A percentile compares a stretch with the other conserved stretches of the same genome.
These are phyloP conservation scores for Diversispora eburnea DNA, from an alignment of 192 early-diverging fungal species.

Conservation along the genomic window DNA sequence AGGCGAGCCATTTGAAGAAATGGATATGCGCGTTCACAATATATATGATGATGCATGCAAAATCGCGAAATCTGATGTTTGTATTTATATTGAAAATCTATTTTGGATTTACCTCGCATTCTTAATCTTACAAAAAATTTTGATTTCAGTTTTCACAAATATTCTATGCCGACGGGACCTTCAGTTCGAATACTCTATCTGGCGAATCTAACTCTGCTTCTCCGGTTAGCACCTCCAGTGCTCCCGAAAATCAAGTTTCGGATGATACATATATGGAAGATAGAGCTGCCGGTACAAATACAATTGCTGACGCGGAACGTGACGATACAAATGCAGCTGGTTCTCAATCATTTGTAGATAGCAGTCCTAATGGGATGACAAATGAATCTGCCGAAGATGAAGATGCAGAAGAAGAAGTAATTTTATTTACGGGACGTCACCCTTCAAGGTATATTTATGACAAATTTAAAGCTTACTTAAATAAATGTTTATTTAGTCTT, in stretches of 20 bases:
- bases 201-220: background rate
- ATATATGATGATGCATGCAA: conserved; percentile 24
- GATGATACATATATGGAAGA: conserved; percentile 2
- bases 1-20: conserved; percentile 28
- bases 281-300: background rate
- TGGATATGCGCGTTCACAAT: conserved; percentile 29
- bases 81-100: background rate
- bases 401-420: conserved; percentile 43
- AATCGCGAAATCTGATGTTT: conserved; percentile 20
- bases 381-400: conserved; percentile 21
- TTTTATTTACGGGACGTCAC: conserved; percentile 41
- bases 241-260: background rate
- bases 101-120: background rate
- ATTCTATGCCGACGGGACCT: conserved; percentile 11
- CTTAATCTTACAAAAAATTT: background rate
- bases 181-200: background rate
- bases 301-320: background rate
- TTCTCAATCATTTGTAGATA: conserved; percentile 19
- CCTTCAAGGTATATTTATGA: background rate
- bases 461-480: too few relatives aligned
- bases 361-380: conserved; percentile 4
- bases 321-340: conserved; percentile 2
- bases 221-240: background rate
- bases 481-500: too few relatives aligned
- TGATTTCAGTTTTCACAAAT: conserved; percentile 6